Evolutionary conservation across 2,329 filamentous ascomycete genomes (phyloP), one percentile per base, ranked within the genome.

Genomic region (Nannizzia gypsea): DNA sequence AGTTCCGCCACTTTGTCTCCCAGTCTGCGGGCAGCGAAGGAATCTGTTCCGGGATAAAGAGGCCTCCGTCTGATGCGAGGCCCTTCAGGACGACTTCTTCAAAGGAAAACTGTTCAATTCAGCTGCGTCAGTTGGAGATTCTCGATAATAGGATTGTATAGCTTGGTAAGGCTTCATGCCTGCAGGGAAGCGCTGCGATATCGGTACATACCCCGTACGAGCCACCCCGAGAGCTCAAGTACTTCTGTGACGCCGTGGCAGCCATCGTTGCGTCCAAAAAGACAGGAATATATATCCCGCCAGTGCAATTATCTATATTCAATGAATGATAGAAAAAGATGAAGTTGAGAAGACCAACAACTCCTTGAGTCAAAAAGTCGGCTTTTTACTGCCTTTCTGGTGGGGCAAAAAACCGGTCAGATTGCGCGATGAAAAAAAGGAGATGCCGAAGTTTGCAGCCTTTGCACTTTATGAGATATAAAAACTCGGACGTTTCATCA

Each of bases 21-120:
- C 85, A 88, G 70, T 84, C 78, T 60, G 69, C 69, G 60, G 82
- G 83, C 59, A 86, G 73, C 3, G 77, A 72, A 56, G 90, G 90
- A 63, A 95, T 87, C 64, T 87, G 81, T 71, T 96, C 86, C 46
- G 91, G 91, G 64, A 96, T 87, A 78, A 92, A 96, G 28, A 96
- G 84, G 58, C 91, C 91, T 61, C 90, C 89, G 69, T 96, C 91
- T 52, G 83, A 80, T 61, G 90, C 90, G 60, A 96, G 84, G 50
- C 90, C 90, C 74, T 95, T 95, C 65, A 96, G 80, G 44, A 96
- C 90, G 54, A 90, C 90, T 59, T 90, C 85, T 74, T 96, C 91
- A 72, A 96, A 96, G 58, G 89, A 91, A 66, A 95, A 67, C 71
- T 73, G 60, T 57, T 54, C 28, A 58, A 42, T 50, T 40, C 28